A percentile compares a stretch with the other conserved stretches of the same genome.
These are phyloP conservation scores for Gracilaria gracilis DNA, from an alignment of 23 red algal genomes.

Conservation along the genomic window DNA sequence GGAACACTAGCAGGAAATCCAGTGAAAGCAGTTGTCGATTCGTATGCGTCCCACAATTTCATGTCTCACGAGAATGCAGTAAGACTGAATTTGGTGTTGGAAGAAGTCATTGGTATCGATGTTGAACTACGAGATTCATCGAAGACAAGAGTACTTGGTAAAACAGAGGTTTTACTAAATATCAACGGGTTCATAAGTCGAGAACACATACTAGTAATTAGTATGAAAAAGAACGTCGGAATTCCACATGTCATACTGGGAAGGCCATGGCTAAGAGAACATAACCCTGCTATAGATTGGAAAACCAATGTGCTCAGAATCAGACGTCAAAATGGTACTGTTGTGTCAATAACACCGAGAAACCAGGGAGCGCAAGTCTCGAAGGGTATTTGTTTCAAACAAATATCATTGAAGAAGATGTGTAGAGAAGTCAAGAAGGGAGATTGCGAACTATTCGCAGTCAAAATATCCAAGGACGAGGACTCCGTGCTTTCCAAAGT, in stretches of 20 bases:
- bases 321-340: too few relatives aligned
- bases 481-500: background rate
- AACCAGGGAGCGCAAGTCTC: background rate
- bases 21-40: constrained; percentile 22
- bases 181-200: background rate
- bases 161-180: background rate
- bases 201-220: background rate
- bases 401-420: constrained; percentile 39
- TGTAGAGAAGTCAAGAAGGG: background rate
- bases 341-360: too few relatives aligned
- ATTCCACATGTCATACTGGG: constrained; percentile 29
- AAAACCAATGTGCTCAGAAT: too few relatives aligned
- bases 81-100: background rate
- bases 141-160: background rate
- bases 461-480: background rate
- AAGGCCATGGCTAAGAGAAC: background rate
- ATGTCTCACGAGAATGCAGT: background rate
- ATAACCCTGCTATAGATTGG: too few relatives aligned
- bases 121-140: constrained; percentile 31
- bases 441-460: constrained; percentile 25
- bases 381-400: constrained; percentile 1
- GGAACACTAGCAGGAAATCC: constrained; percentile 19
- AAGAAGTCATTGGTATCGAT: background rate
- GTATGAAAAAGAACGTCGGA: background rate
- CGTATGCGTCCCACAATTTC: constrained; percentile 8